phyloP scores from a whole-genome alignment of 495 filamentous ascomycete genomes.

The Aeminium ludgeri region DNA sequence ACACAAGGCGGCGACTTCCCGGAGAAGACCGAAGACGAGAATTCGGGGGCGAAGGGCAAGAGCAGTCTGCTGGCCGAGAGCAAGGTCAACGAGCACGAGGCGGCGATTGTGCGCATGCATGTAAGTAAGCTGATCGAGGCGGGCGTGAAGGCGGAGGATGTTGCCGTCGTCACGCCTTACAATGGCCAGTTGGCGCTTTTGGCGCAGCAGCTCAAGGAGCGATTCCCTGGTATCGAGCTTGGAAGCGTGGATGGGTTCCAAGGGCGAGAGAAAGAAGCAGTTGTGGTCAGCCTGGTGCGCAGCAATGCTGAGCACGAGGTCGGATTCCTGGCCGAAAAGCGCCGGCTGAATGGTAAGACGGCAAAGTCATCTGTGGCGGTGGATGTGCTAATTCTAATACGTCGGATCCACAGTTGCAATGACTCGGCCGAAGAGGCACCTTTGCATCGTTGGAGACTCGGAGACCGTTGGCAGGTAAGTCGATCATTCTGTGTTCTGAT shows the following conservation, averaged over 20 bases:
- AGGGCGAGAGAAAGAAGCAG: constrained; percentile 89
- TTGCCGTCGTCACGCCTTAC: constrained; percentile 91
- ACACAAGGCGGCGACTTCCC: constrained; percentile 79
- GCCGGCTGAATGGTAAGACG: constrained; percentile 68
- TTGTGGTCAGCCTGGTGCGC: constrained; percentile 77
- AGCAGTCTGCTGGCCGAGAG: constrained; percentile 55
- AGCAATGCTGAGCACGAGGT: constrained; percentile 78
- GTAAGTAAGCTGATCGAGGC: constrained; percentile 57
- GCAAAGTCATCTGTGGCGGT: neutral
- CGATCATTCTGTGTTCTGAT: neutral
- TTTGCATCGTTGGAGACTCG: constrained; percentile 82
- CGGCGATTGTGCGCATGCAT: constrained; percentile 58
- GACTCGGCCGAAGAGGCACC: constrained; percentile 78
- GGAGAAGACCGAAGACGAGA: constrained; percentile 35
- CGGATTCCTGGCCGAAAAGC: constrained; percentile 85
- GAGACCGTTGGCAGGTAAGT: constrained; percentile 76
- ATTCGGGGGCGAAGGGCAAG: constrained; percentile 30
- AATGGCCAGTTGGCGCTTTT: constrained; percentile 80
- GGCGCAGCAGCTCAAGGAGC: constrained; percentile 54
- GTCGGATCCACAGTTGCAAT: constrained; percentile 52
- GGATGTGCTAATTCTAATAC: neutral
- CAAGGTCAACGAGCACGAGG: constrained; percentile 88
- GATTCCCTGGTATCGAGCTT: constrained; percentile 69
- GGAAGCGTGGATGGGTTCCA: constrained; percentile 96
- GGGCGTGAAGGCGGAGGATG: constrained; percentile 61